These are phyloP conservation scores for Mortierella hygrophila DNA, from an alignment of 192 early-diverging fungal genomes.

Conservation along the genomic window DNA sequence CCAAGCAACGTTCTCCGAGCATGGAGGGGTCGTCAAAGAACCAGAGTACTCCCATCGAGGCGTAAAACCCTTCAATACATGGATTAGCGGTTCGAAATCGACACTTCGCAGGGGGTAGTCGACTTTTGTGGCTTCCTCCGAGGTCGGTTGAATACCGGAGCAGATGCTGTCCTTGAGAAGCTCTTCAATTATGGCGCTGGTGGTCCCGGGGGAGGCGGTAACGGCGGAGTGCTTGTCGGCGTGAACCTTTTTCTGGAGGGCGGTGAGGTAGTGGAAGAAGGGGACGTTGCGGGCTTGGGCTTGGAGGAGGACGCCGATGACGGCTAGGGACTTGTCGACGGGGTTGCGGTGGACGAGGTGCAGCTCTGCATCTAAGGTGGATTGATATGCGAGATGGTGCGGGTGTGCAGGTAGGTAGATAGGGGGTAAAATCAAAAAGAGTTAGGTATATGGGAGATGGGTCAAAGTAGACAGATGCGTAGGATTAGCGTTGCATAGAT, in stretches of 20 bases:
- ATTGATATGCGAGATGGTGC: conserved; percentile 12
- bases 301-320: conserved; percentile 65
- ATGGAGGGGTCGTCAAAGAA: conserved; percentile 74
- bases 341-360: conserved; percentile 67
- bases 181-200: neutral
- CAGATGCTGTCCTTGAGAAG: conserved; percentile 10
- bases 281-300: conserved; percentile 34
- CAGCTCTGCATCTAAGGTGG: conserved; percentile 48
- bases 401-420: neutral
- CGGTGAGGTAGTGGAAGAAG: conserved; percentile 49
- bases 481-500: too few relatives aligned
- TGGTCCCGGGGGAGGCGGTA: neutral
- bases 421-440: neutral
- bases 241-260: conserved; percentile 25
- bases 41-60: conserved; percentile 64
- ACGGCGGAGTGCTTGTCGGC: conserved; percentile 7
- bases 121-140: conserved; percentile 16
- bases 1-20: conserved; percentile 71
- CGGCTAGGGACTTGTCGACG: conserved; percentile 52
- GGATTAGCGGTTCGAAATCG: conserved; percentile 18
- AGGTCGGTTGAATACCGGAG: neutral
- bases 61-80: neutral
- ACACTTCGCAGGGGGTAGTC: conserved; percentile 25
- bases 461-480: too few relatives aligned
- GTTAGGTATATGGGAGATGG: too few relatives aligned